These are phyloP conservation scores for Saxophila tyrrhenica DNA, from an alignment of 495 filamentous ascomycete species.

Conservation along the genomic window DNA sequence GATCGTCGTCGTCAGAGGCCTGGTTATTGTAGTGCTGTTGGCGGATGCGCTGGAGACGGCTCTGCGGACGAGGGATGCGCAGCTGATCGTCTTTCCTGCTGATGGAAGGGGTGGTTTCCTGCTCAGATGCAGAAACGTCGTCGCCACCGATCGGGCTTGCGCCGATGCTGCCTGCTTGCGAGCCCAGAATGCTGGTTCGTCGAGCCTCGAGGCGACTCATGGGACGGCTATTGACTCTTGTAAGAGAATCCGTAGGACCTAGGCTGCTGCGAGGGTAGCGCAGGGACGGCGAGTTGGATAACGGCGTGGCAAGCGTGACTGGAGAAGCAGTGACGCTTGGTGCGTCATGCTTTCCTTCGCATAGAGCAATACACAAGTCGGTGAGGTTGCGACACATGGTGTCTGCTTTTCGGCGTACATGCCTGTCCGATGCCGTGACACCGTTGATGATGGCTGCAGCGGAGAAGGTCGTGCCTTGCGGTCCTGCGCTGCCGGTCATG, in stretches of 20 bases:
- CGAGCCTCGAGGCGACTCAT: slow-evolving; percentile 63
- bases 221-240: slow-evolving; percentile 39
- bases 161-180: slow-evolving; percentile 27
- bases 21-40: slow-evolving; percentile 28
- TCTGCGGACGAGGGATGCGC: slow-evolving; percentile 20
- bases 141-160: slow-evolving; percentile 17
- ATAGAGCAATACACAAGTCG: slow-evolving; percentile 79
- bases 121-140: slow-evolving; percentile 7
- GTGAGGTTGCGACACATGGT: slow-evolving; percentile 87
- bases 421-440: slow-evolving; percentile 57
- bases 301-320: slow-evolving; percentile 27
- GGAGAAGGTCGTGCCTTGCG: slow-evolving; percentile 48
- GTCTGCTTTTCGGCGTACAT: slow-evolving; percentile 80
- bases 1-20: slow-evolving; percentile 26
- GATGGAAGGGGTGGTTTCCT: slow-evolving; percentile 12
- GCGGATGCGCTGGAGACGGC: slow-evolving; percentile 4
- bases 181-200: slow-evolving; percentile 48
- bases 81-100: slow-evolving; percentile 13
- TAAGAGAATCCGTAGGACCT: slow-evolving; percentile 6
- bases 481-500: slow-evolving; percentile 53
- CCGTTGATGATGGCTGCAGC: slow-evolving; percentile 52
- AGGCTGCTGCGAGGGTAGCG: slow-evolving; percentile 13
- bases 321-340: slow-evolving; percentile 20
- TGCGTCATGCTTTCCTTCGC: slow-evolving; percentile 39
- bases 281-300: slow-evolving; percentile 19